Conservation (phyloP, 2,329 filamentous ascomycete species). For the Calonectria crousiana region DNA sequence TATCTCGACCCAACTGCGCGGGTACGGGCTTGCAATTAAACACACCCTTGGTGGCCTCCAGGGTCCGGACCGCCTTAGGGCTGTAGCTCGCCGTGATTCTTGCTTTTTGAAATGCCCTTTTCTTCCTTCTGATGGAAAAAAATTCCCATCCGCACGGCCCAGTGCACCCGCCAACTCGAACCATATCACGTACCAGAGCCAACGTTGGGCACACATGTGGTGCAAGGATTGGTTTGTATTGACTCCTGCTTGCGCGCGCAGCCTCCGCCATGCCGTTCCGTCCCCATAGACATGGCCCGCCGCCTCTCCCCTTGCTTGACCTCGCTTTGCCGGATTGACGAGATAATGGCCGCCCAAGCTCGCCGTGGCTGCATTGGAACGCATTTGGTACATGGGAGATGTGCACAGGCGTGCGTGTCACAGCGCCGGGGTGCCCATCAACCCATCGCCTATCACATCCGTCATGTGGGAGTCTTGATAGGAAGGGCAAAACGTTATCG, state of each 20-base stretch:
- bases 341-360: not conserved
- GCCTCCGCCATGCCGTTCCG: conserved; percentile 15
- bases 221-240: not conserved
- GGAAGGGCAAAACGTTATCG: conserved; percentile 13
- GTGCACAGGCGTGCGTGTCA: not conserved
- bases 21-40: conserved; percentile 43
- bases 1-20: conserved; percentile 40
- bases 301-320: not conserved
- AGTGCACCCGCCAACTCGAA: conserved; percentile 10
- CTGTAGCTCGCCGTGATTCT: conserved; percentile 11
- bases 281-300: not conserved
- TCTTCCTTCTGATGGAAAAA: not conserved
- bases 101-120: conserved; percentile 16
- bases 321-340: not conserved
- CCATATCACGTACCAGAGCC: not conserved
- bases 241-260: not conserved
- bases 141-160: not conserved
- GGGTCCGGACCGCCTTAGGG: conserved; percentile 4
- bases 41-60: conserved; percentile 6
- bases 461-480: not conserved
- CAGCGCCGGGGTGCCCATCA: not conserved
- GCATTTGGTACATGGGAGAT: not conserved
- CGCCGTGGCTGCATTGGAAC: not conserved
- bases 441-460: not conserved
- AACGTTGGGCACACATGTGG: conserved; percentile 32